Evolutionary conservation across 805 yeast genomes (phyloP).

Genomic region (Metschnikowia colocasiae): DNA sequence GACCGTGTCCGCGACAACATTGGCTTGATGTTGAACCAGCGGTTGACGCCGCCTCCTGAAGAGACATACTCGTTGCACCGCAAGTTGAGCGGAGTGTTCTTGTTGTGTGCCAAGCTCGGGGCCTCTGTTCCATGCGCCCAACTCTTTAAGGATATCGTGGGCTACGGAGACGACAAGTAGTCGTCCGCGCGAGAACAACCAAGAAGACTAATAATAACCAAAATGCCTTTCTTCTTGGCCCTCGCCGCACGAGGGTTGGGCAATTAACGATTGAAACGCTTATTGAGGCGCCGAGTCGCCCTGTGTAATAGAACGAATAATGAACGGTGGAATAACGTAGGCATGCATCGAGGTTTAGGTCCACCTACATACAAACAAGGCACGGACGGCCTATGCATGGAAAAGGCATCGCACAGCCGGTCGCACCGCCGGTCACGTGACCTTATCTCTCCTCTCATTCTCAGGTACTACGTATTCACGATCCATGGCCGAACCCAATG

Average conservation of each 20-base stretch:
- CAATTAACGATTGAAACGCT: conserved; percentile 3
- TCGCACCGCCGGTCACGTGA: neutral
- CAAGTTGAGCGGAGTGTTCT: conserved; percentile 89
- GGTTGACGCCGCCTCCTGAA: conserved; percentile 96
- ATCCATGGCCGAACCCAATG: conserved; percentile 3
- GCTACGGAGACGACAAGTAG: conserved; percentile 30
- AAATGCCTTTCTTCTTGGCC: conserved; percentile 2
- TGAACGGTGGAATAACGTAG: neutral
- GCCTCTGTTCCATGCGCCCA: conserved; percentile 81
- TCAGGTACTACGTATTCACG: no score
- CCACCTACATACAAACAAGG: no score
- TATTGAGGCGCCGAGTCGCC: neutral
- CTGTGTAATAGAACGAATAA: conserved; percentile 1
- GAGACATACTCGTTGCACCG: conserved; percentile 97
- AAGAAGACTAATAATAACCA: conserved; percentile 2
- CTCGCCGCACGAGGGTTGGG: neutral
- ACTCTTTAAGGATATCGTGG: conserved; percentile 73
- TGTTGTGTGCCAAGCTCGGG: conserved; percentile 78
- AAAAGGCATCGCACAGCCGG: no score
- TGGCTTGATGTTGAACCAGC: conserved; percentile 82
- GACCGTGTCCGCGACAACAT: conserved; percentile 88
- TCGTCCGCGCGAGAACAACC: neutral
- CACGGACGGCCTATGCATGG: no score
- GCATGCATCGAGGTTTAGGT: no score
- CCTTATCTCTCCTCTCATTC: neutral